These are phyloP conservation scores for Ajuga chamaepitys DNA, from an alignment of 257 asterid genomes.

Conservation along the genomic window DNA sequence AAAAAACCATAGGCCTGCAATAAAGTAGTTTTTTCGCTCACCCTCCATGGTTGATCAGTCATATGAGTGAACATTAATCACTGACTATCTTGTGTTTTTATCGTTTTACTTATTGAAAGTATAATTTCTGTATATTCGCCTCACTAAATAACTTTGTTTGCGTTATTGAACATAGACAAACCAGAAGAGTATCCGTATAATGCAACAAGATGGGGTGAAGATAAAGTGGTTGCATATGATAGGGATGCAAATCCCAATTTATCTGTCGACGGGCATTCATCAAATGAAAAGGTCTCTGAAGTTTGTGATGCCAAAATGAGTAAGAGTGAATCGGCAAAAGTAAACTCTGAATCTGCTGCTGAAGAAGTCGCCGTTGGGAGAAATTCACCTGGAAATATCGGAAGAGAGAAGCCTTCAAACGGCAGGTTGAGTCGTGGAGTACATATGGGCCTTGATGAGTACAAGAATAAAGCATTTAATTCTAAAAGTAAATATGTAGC, in stretches of 20 bases:
- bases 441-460: constrained; percentile 75
- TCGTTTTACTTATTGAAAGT: background rate
- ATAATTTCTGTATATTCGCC: background rate
- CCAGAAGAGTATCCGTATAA: constrained; percentile 35
- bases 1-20: too few relatives aligned
- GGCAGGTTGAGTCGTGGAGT: constrained; percentile 41
- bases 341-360: constrained; percentile 13
- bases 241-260: constrained; percentile 20
- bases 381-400: constrained; percentile 22
- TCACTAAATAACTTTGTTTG: constrained; percentile 9
- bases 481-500: constrained; percentile 29
- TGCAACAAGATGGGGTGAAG: constrained; percentile 38
- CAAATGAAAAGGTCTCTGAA: constrained; percentile 18
- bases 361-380: constrained; percentile 32
- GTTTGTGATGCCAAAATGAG: constrained; percentile 21
- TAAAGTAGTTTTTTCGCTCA: too few relatives aligned
- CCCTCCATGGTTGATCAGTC: too few relatives aligned
- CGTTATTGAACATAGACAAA: constrained; percentile 34
- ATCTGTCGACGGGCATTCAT: constrained; percentile 23
- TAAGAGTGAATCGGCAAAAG: constrained; percentile 21
- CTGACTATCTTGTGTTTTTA: background rate
- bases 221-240: constrained; percentile 18
- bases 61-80: too few relatives aligned
- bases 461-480: constrained; percentile 63
- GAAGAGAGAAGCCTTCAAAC: constrained; percentile 28